Evolutionary conservation across 2,329 filamentous ascomycete species (phyloP).

Genomic region (Arachnopeziza araneosa): DNA sequence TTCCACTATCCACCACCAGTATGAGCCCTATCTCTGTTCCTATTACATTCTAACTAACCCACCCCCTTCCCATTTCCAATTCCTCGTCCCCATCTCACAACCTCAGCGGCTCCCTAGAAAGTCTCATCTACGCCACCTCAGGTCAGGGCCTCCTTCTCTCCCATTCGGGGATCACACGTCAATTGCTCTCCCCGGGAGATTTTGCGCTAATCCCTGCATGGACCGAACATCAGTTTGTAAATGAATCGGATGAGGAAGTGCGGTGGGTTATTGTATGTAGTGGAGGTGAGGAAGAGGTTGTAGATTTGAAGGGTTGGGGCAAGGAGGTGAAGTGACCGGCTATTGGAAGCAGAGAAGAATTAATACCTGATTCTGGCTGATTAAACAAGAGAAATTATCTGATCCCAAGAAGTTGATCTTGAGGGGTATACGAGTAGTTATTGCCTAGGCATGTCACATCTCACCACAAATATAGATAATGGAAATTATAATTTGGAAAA

Average conservation of each 20-base stretch:
- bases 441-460: too few species aligned
- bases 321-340: too few species aligned
- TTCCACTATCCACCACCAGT: background rate
- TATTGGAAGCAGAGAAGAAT: too few species aligned
- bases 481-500: too few species aligned
- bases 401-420: too few species aligned
- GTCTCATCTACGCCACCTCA: background rate
- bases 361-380: too few species aligned
- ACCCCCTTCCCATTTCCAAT: too few species aligned
- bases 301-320: slow-evolving; percentile 56
- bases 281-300: slow-evolving; percentile 54
- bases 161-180: slow-evolving; percentile 42
- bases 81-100: background rate
- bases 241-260: slow-evolving; percentile 57
- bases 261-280: slow-evolving; percentile 62
- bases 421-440: too few species aligned
- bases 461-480: too few species aligned
- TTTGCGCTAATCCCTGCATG: slow-evolving; percentile 66
- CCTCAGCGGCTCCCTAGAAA: background rate
- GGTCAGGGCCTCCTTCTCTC: background rate
- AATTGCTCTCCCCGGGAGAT: slow-evolving; percentile 56
- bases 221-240: slow-evolving; percentile 65
- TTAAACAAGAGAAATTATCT: too few species aligned
- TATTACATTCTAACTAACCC: too few species aligned
- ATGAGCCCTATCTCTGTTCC: background rate